Base-by-base conservation (phyloP, 2,329 filamentous ascomycete species). In the Orbilia blumenaviensis region DNA sequence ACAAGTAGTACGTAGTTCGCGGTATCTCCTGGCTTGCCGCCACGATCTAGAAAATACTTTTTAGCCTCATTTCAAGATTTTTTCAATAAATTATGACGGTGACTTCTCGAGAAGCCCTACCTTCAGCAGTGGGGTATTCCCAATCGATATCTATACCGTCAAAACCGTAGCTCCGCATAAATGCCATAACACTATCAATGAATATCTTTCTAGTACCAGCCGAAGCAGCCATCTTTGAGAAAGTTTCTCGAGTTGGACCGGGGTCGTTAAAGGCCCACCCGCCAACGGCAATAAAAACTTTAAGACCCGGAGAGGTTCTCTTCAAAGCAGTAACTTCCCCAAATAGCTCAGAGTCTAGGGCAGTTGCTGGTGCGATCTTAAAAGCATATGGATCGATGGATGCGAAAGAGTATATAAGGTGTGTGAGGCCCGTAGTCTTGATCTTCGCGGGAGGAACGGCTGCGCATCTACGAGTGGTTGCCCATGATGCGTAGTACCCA, bases 241-340 rank as follows among this genome's bases (percentile, higher is more conserved):
- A 81, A 78, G 7, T 75, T 78, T 12, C 71, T 71, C 18, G 62
- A n/a, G 36, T 78, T 62, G 34, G 79, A 64, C 34, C 36, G 10
- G 81, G 81, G 9, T 79, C 78, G 46, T 83, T 81, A 9, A 83
- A 80, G 0, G 80, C 80, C 83, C 83, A 85, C 5, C 85, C 85
- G 9, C 85, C 84, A 14, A 86, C 77, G 1, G 80, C 38, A 42
- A 42, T 42, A 8, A 42, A 42, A 21, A 42, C 16, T 7, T 42
- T 42, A 16, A 42, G 38, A 1, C 5, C 21, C 38, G 38, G 38
- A 4, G 38, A 42, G 14, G n/a, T 42, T 7, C 5, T 42, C 21
- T 42, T 42, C 16, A 79, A 34, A 85, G 81, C 78, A 79, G 83
- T 2, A 81, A 80, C 34, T 42, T 23, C 9, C 8, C 8, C 16